Base-by-base conservation (phyloP, 257 asterid species). In the Jasminum sambac region DNA sequence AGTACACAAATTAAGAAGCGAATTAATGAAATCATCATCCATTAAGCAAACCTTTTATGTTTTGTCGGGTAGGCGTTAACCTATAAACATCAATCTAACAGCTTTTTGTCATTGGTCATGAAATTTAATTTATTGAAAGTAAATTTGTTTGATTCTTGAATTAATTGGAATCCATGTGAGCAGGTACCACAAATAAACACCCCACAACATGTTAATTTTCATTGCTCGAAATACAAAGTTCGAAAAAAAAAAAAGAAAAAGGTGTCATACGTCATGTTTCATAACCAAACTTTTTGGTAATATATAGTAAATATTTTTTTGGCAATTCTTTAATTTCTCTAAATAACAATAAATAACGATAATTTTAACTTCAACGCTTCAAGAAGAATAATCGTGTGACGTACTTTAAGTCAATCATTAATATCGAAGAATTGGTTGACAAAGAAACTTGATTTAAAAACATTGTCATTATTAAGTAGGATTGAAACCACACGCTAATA, bases 41-140 rank as follows among this genome's bases (percentile, higher is more conserved):
- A 84, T 89, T 78, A 80, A 75, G 67, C 40, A 59, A 46, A 10
- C 66, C 80, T 71, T 84, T 83, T 80, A 61, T 34, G 73, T 76
- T 76, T 82, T 84, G 90, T 84, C 90, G 84, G 82, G 71, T 82
- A 65, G 52, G 81, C 76, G 86, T 76, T 72, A 70, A 59, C 84
- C 78, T 75, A 79, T 79, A 71, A 72, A 69, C 71, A 80, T 63
- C 77, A 46, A 24, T 55, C 83, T 64, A 52, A 11, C 44, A 17
- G 66, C 50, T 62, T 67, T 40, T 52, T 71, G 57, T 50, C 73
- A 37, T 62, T 17, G 30, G 41, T 50, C 63, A 52, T 34, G 21
- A 67, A 59, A 42, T 19, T 73, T 48, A 42, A 19, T 73, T 72
- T 23, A 11, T 38, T 43, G 63, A 74, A 55, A 74, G 64, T 71